Evolutionary conservation across 352 stramenopile genomes (phyloP), one percentile per base, ranked within the genome.

Genomic region (Phytophthora aleatoria): DNA sequence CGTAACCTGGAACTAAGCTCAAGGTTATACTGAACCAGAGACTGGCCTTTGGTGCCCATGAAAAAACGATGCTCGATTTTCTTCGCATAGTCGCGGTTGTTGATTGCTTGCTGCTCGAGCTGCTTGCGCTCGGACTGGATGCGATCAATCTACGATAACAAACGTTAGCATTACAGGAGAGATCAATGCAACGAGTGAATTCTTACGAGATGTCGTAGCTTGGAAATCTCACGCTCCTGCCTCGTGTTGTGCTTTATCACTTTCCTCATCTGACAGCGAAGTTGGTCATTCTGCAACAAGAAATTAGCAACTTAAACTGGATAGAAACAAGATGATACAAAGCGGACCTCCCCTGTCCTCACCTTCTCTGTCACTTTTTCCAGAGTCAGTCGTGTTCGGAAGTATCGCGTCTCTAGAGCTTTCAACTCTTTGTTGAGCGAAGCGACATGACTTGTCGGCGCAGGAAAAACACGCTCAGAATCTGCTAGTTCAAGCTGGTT

Each of bases 21-120:
- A 9, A 89, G 20, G 42, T 92, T 89, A 57, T 79, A 79, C 43
- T 93, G 78, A 30, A 85, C 73, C 5, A 92, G 61, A 3, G 83
- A 85, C 65, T 91, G 57, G 1, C 51, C 77, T 12, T 92, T 91
- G 2, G 83, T 78, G 30, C 83, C 83, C 73, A 90, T 78, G 59
- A 91, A 93, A 44, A 94, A 89, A 42, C 83, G 82, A 61, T 91
- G 81, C 64, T 95, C 87, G 47, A 94, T 93, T 50, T 90, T 90
- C 67, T 92, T 90, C 27, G 83, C 87, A 50, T 95, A 95, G 64
- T 93, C 85, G 30, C 87, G 78, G 35, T 93, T 94, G 38, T 59
- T 71, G 49, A 93, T 92, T n/a, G 87, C 87, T 45, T 95, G 87
- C 8, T 82, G 68, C 71, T 95, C 83, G n/a, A 92, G 31, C 28